These are phyloP conservation scores for Rhynchosporium secalis DNA, from an alignment of 2,329 filamentous ascomycete species.

Conservation along the genomic window DNA sequence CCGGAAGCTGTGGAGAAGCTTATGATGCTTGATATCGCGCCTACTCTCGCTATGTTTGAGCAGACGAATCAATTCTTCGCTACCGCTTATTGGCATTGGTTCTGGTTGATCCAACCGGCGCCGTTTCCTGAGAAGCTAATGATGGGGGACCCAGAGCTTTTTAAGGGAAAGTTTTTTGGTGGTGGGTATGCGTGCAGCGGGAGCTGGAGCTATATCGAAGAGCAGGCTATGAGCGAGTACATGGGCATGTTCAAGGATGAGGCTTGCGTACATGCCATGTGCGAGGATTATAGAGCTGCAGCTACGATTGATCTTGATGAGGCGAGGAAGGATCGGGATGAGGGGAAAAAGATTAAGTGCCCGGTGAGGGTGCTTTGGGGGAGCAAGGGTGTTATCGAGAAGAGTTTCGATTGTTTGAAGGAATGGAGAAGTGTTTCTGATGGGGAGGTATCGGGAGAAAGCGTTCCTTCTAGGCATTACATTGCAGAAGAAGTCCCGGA, in stretches of 20 bases:
- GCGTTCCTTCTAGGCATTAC: slow-evolving; percentile 51
- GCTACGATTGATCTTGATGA: slow-evolving; percentile 54
- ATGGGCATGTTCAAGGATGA: slow-evolving; percentile 38
- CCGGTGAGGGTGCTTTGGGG: slow-evolving; percentile 55
- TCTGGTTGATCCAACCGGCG: slow-evolving; percentile 54
- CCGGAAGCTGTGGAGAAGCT: slow-evolving; percentile 37
- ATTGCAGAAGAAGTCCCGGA: slow-evolving; percentile 53
- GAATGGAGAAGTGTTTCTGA: slow-evolving; percentile 53
- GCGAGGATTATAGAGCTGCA: slow-evolving; percentile 57
- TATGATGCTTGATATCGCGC: slow-evolving; percentile 54
- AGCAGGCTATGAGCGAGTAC: slow-evolving; percentile 24
- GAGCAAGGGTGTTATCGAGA: slow-evolving; percentile 49
- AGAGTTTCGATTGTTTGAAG: slow-evolving; percentile 48
- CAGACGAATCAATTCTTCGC: slow-evolving; percentile 47
- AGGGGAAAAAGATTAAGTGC: slow-evolving; percentile 46
- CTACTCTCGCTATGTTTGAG: slow-evolving; percentile 55
- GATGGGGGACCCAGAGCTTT: slow-evolving; percentile 41
- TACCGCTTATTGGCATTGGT: slow-evolving; percentile 58
- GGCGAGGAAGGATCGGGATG: slow-evolving; percentile 47
- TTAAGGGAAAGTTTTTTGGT: slow-evolving; percentile 43
- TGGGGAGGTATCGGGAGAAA: slow-evolving; percentile 44
- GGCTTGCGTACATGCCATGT: slow-evolving; percentile 49
- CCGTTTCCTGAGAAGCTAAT: slow-evolving; percentile 54
- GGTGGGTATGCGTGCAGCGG: slow-evolving; percentile 40
- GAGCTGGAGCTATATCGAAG: slow-evolving; percentile 38